These are phyloP conservation scores for Rhododendron griersonianum DNA, from an alignment of 148 eudicot genomes.

Conservation along the genomic window DNA sequence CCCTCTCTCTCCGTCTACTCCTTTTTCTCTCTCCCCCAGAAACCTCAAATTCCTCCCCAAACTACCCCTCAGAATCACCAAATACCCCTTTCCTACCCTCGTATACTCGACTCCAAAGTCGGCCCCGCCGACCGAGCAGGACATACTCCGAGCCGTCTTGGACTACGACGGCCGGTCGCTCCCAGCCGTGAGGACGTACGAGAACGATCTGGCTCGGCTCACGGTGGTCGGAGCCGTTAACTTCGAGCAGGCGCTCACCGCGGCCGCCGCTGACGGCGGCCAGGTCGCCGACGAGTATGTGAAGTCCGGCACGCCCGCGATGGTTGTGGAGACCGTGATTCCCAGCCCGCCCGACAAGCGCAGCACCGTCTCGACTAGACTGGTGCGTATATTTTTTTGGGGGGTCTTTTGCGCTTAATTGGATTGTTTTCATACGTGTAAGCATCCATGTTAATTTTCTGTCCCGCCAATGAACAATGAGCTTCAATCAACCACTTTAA, in stretches of 20 bases:
- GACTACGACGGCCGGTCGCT: conserved; percentile 32
- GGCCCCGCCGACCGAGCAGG: conserved; percentile 28
- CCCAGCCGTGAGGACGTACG: conserved; percentile 73
- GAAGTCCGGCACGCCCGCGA: conserved; percentile 35
- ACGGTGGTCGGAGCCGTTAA: conserved; percentile 59
- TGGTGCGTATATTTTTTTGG: conserved; percentile 42
- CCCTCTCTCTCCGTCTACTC: conserved; percentile 1
- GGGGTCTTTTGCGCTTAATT: not conserved
- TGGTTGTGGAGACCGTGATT: conserved; percentile 78
- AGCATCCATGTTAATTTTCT: not conserved
- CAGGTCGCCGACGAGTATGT: conserved; percentile 63
- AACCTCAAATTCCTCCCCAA: conserved; percentile 1
- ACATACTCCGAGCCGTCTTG: conserved; percentile 52
- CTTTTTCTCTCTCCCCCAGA: not conserved
- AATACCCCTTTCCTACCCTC: conserved; percentile 9
- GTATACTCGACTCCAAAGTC: conserved; percentile 20
- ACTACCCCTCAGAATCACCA: not conserved
- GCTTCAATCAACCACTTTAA: not conserved
- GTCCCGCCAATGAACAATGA: not conserved
- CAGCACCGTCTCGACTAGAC: conserved; percentile 69
- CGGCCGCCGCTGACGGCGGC: conserved; percentile 94
- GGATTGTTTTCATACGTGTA: not conserved
- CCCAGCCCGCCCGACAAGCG: conserved; percentile 59
- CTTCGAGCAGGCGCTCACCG: conserved; percentile 68
- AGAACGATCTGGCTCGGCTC: conserved; percentile 67